These are phyloP conservation scores for Bretschneidera sinensis DNA, from an alignment of 345 rosid genomes.

Conservation along the genomic window DNA sequence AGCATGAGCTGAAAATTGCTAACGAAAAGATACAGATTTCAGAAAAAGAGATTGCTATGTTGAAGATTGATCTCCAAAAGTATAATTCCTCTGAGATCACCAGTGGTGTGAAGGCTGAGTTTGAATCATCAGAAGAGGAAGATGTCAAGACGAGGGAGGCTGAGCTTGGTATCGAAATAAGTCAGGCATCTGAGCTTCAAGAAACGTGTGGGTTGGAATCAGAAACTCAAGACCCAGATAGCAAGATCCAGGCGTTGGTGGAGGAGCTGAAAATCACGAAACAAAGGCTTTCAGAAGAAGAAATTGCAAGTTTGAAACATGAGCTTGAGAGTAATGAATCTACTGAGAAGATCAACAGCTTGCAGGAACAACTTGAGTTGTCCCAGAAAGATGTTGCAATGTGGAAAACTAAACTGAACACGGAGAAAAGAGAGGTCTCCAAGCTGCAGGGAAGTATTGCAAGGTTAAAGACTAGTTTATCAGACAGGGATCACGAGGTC, in stretches of 20 bases:
- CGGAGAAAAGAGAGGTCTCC: conserved; percentile 47
- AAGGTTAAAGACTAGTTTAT: conserved; percentile 52
- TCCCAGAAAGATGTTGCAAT: conserved; percentile 42
- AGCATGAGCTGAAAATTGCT: conserved; percentile 52
- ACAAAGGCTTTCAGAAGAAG: conserved; percentile 59
- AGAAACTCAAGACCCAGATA: conserved; percentile 18
- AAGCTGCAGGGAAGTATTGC: conserved; percentile 56
- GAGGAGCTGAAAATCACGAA: conserved; percentile 54
- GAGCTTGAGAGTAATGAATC: conserved; percentile 40
- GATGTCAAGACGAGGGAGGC: conserved; percentile 19
- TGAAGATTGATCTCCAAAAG: conserved; percentile 51
- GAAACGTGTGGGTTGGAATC: conserved; percentile 22
- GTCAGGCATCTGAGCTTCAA: conserved; percentile 18
- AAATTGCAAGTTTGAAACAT: conserved; percentile 40
- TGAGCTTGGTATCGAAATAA: conserved; percentile 20
- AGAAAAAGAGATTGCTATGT: conserved; percentile 42
- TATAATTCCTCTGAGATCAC: conserved; percentile 24
- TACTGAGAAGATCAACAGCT: conserved; percentile 25
- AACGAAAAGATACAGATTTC: conserved; percentile 44
- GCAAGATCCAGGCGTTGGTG: conserved; percentile 30
- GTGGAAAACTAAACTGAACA: conserved; percentile 45
- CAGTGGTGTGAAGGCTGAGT: conserved; percentile 28
- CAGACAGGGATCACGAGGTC: conserved; percentile 67
- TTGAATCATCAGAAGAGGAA: conserved; percentile 19
- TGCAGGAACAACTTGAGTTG: conserved; percentile 42